Percentiles rank a stretch among this genome's conserved stretches.
phyloP scores from a whole-genome alignment of 306 rosid species.

The Ormosia emarginata region DNA sequence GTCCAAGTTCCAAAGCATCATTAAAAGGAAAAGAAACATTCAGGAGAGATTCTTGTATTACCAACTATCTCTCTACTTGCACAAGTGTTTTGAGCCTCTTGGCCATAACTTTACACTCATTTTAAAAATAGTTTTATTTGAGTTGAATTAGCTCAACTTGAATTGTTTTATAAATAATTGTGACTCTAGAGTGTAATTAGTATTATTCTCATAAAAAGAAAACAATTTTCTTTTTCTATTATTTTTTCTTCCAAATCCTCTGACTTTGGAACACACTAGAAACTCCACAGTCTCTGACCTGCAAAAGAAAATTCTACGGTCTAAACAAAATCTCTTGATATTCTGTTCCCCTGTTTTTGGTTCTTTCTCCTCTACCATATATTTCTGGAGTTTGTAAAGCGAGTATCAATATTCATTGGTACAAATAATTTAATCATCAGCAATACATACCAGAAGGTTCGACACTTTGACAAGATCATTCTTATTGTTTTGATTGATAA shows the following conservation, averaged over 20 bases:
- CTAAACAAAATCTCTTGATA: neutral
- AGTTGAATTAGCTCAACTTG: too few relatives aligned
- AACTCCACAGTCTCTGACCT: neutral
- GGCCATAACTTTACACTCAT: neutral
- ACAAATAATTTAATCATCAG: too few relatives aligned
- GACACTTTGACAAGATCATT: too few relatives aligned
- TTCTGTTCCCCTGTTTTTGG: neutral
- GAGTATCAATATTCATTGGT: too few relatives aligned
- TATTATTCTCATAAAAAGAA: too few relatives aligned
- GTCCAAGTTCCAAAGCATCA: neutral
- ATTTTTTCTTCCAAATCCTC: too few relatives aligned
- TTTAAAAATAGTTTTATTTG: neutral
- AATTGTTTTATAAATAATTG: too few relatives aligned
- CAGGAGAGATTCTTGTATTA: too few relatives aligned
- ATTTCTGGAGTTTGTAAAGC: neutral
- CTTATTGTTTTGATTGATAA: too few relatives aligned
- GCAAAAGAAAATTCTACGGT: neutral
- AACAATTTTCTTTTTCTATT: neutral
- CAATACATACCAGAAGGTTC: too few relatives aligned
- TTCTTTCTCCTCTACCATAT: neutral
- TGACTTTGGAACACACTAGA: neutral
- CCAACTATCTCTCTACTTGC: neutral
- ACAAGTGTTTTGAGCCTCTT: neutral
- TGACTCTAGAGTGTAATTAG: too few relatives aligned
- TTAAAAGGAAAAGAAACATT: too few relatives aligned